Evolutionary conservation across 2,329 filamentous ascomycete genomes (phyloP).

Genomic region (Elsinoe australis): DNA sequence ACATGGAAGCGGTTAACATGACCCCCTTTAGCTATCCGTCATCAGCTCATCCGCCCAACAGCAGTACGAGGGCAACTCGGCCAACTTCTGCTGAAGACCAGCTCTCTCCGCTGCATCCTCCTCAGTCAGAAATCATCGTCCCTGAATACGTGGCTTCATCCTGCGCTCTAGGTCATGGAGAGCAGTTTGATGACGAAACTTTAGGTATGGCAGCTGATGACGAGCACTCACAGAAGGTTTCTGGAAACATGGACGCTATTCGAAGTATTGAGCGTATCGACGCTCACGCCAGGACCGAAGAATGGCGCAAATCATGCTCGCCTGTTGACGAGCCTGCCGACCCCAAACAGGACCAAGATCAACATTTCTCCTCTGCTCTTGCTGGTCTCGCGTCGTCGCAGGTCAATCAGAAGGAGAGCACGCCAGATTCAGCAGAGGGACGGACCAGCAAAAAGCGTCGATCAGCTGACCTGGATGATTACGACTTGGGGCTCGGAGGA

Average conservation of each 20-base stretch:
- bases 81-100: conserved; percentile 5
- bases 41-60: neutral
- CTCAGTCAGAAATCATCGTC: neutral
- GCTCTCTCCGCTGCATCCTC: neutral
- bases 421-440: neutral
- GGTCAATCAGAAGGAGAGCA: neutral
- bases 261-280: conserved; percentile 11
- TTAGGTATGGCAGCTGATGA: neutral
- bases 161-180: conserved; percentile 1
- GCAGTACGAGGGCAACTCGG: conserved; percentile 1
- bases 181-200: neutral
- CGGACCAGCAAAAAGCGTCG: conserved; percentile 12
- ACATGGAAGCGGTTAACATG: neutral
- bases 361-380: neutral
- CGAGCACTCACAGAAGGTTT: neutral
- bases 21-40: neutral
- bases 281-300: conserved; percentile 2
- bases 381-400: neutral
- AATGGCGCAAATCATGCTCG: conserved; percentile 10
- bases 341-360: neutral
- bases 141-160: conserved; percentile 11
- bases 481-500: neutral
- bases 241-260: conserved; percentile 4
- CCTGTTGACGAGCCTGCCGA: neutral
- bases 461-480: conserved; percentile 15